A percentile compares a stretch with the other conserved stretches of the same genome.
These are phyloP conservation scores for Amphibolis antarctica DNA, from an alignment of 106 monocot genomes.

Conservation along the genomic window DNA sequence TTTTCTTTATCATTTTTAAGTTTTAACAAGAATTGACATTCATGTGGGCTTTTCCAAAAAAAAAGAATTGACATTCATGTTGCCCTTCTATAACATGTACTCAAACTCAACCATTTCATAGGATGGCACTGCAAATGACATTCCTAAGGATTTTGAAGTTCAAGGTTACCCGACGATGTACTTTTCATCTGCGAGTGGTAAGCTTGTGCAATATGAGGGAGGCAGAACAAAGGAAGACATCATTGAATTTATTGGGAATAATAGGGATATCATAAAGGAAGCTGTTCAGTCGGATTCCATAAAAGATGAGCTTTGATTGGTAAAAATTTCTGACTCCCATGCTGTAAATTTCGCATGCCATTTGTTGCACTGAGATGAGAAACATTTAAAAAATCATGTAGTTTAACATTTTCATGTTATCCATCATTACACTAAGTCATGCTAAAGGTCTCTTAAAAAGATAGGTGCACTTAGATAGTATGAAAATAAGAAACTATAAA, in stretches of 20 bases:
- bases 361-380: too few species aligned
- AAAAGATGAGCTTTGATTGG: constrained; percentile 73
- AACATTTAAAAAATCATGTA: too few species aligned
- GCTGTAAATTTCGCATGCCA: too few species aligned
- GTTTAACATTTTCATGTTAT: too few species aligned
- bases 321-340: too few species aligned
- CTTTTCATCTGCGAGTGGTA: constrained; percentile 58
- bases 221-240: constrained; percentile 53
- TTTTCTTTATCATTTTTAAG: too few species aligned
- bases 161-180: constrained; percentile 73
- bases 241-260: constrained; percentile 47
- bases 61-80: too few species aligned
- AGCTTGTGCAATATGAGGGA: constrained; percentile 43
- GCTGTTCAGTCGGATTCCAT: constrained; percentile 9
- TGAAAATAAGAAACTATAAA: too few species aligned
- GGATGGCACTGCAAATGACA: constrained; percentile 89
- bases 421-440: too few species aligned
- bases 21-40: neutral
- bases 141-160: constrained; percentile 61
- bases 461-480: too few species aligned
- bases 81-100: neutral
- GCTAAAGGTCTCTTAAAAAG: too few species aligned
- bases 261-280: constrained; percentile 21
- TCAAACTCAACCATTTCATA: constrained; percentile 5
- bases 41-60: too few species aligned